Base-by-base conservation (phyloP, 345 rosid species). In the Pistacia vera region DNA sequence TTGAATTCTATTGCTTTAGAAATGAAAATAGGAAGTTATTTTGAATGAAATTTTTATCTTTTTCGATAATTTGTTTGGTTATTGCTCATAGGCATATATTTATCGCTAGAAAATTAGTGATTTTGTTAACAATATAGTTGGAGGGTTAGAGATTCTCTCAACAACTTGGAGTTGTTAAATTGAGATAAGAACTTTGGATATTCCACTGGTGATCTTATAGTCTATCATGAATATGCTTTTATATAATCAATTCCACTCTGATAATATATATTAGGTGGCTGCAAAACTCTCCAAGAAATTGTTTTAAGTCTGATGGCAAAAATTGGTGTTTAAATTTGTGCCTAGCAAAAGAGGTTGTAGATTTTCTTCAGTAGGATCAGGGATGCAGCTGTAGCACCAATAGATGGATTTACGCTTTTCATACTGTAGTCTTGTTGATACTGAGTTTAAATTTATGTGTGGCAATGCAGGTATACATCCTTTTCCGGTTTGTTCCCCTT, bases 401-500 rank as follows among this genome's bases (percentile, higher is more conserved):
- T 4, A 10, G n/a, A 12, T 18, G 12, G 58, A 4, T 49, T 51
- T 68, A 49, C 11, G n/a, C 25, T 22, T 66, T 5, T 20, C 25
- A 20, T 12, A 9, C 0, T 11, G 56, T 48, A 49, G 18, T 25
- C 41, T 12, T 49, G 38, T 13, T 25, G 13, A 12, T 38, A n/a
- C n/a, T 46, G 58, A 61, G 30, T 73, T 59, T 20, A 2, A 35
- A 48, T 52, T 22, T 62, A 11, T 51, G 54, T 30, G 30, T 38
- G 66, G 16, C 70, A 18, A 84, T 11, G 76, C 82, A 94, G 98
- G 80, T 93, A 93, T 87, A 95, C 98, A 51, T 90, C 97, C 38
- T 93, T 95, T 70, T 83, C 85, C 1, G 91, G 91, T 16, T 63
- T 95, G 84, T 95, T 88, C 81, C 97, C 99, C 2, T 77, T 93